Conservation (phyloP, 148 eudicot genomes). For the Rhododendron kiyosumense region DNA sequence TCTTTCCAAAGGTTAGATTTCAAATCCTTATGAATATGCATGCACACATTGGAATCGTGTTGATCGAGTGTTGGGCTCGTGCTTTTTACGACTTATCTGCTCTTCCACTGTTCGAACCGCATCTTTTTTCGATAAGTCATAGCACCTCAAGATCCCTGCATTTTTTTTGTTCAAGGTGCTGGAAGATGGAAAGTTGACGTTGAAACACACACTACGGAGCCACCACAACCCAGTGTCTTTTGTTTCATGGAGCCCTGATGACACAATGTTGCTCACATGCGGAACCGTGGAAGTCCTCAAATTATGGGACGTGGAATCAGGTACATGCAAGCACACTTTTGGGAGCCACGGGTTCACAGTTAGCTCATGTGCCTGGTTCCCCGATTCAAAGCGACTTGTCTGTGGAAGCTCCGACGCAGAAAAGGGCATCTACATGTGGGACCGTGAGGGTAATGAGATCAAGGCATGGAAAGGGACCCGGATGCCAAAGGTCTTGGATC, state of each 20-base stretch:
- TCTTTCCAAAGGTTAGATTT: neutral
- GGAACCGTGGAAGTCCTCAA: conserved; percentile 81
- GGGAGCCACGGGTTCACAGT: conserved; percentile 55
- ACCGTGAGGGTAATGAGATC: conserved; percentile 77
- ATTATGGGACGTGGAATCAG: conserved; percentile 90
- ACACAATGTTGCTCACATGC: conserved; percentile 82
- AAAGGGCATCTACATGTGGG: conserved; percentile 92
- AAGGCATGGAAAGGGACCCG: conserved; percentile 86
- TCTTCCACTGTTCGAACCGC: neutral
- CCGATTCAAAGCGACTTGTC: conserved; percentile 76
- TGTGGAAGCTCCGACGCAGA: conserved; percentile 84
- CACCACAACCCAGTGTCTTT: conserved; percentile 80
- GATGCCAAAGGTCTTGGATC: conserved; percentile 83
- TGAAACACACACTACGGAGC: conserved; percentile 55
- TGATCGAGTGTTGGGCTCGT: neutral
- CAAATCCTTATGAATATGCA: neutral
- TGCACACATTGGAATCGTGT: neutral
- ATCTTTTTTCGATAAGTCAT: neutral
- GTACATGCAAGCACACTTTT: conserved; percentile 76
- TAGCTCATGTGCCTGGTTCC: conserved; percentile 98
- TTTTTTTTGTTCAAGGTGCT: conserved; percentile 44
- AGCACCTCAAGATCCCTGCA: conserved; percentile 7
- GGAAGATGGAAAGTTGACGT: conserved; percentile 45
- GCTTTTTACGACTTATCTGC: neutral
- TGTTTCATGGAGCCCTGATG: conserved; percentile 95